phyloP scores from a whole-genome alignment of 495 filamentous ascomycete species.

The Penicillium diatomitis region DNA sequence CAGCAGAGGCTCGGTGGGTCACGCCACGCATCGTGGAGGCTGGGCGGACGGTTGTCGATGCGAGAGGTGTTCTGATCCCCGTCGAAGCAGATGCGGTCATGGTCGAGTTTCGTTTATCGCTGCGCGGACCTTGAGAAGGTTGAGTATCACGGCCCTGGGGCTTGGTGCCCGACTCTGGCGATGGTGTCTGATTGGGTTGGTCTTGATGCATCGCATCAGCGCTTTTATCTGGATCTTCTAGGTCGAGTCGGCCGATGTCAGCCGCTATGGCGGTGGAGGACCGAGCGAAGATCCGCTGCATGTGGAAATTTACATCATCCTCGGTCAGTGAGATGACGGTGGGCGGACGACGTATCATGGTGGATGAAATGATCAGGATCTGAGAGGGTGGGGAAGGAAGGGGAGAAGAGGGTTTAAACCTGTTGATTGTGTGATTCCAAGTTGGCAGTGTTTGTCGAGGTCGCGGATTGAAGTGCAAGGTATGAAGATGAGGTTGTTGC shows the following conservation, averaged over 20 bases:
- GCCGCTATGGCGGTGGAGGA: constrained; percentile 1
- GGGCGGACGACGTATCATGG: constrained; percentile 48
- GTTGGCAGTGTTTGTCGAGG: no score
- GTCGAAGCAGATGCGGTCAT: neutral
- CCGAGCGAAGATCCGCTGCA: constrained; percentile 15
- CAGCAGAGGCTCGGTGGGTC: constrained; percentile 2
- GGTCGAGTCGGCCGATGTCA: constrained; percentile 11
- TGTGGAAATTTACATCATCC: constrained; percentile 36
- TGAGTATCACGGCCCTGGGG: neutral
- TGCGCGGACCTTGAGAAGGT: neutral
- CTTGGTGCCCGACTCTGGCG: no score
- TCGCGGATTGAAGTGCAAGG: no score
- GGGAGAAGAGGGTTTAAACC: no score
- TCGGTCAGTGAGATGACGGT: constrained; percentile 45
- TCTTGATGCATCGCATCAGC: constrained; percentile 4
- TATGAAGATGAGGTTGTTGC: no score
- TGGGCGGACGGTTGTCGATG: neutral
- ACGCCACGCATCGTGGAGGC: neutral
- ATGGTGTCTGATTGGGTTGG: neutral
- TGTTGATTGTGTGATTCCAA: no score
- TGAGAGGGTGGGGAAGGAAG: no score
- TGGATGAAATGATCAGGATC: neutral
- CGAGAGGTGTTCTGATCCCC: neutral
- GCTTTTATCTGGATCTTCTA: constrained; percentile 8
- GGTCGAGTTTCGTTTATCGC: neutral